Evolutionary conservation across 1,284 basidiomycete genomes (phyloP), one percentile per base, ranked within the genome.

Genomic region (Moniliella sp.): DNA sequence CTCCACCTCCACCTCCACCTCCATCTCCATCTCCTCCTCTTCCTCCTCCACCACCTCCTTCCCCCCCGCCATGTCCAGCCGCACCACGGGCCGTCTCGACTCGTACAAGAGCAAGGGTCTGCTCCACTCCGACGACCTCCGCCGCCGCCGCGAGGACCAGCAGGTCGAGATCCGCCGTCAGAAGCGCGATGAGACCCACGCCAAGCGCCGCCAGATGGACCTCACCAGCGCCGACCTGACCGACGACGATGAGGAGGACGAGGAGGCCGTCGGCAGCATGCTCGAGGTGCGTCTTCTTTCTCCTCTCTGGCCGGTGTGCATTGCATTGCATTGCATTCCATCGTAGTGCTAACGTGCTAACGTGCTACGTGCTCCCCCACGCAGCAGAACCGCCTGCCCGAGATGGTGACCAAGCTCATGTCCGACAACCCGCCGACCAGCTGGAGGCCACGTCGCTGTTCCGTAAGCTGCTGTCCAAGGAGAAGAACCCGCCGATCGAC

Each of bases 401-500:
- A 53, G 49, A 91, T 99, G 83, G 75, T 99, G 42, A 64, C 70
- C 40, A 84, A 78, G 39, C 83, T 94, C 29, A 88, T 91, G 65
- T 84, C 81, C 34, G 77, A 84, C 44, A 76, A 61, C 67, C 75
- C 27, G 82, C 93, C 44, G 75, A 74, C 48, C 86, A 94, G 65
- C 69, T 91, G 41, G 84, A 93, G 62, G 78, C 83, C 50, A 93
- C 88, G 15, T 71, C 66, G 53, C 91, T 83, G 67, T 97, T 97
- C 71, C 75, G 91, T 58, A 97, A 94, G 61, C 37, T 45, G 62
- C 73, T 97, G 37, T 94, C 88, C 48, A 99, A 99, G 69, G 88
- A 99, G 68, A 88, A 86, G 69, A 97, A 94, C 62, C 88, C 88
- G 23, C 88, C 88, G n/a, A 99, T 97, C 61, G 91, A 97, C 64